phyloP scores from a whole-genome alignment of 768 basidiomycete species.

The Tubosaeta sp. region DNA sequence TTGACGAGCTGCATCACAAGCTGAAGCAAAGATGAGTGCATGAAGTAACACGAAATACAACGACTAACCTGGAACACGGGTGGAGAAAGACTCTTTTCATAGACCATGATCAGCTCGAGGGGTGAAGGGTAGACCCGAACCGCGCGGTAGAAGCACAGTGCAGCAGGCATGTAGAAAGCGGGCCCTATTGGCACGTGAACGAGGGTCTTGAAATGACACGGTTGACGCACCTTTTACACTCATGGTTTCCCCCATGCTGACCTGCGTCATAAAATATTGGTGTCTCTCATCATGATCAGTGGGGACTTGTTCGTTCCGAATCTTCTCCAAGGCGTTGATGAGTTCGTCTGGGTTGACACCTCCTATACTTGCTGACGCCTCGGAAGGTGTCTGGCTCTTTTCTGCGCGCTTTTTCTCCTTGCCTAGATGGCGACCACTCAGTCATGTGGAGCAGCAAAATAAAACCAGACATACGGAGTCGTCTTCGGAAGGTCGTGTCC shows the following conservation, averaged over 20 bases:
- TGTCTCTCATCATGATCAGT: slow-evolving; percentile 74
- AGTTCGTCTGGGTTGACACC: slow-evolving; percentile 51
- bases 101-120: slow-evolving; percentile 90
- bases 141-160: slow-evolving; percentile 88
- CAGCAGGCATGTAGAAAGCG: slow-evolving; percentile 70
- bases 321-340: slow-evolving; percentile 55
- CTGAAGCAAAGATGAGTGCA: slow-evolving; percentile 29
- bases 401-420: slow-evolving; percentile 90
- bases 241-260: slow-evolving; percentile 83
- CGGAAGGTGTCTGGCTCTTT: slow-evolving; percentile 53
- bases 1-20: slow-evolving; percentile 82
- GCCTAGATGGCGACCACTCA: slow-evolving; percentile 42
- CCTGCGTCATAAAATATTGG: slow-evolving; percentile 86
- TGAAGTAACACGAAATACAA: not conserved
- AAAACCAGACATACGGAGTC: slow-evolving; percentile 60
- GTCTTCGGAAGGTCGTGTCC: slow-evolving; percentile 82
- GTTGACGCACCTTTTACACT: slow-evolving; percentile 56
- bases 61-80: slow-evolving; percentile 68
- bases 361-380: slow-evolving; percentile 20
- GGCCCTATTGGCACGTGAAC: slow-evolving; percentile 53
- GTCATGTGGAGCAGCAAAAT: not conserved
- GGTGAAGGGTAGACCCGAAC: slow-evolving; percentile 93
- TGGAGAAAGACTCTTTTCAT: slow-evolving; percentile 84
- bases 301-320: slow-evolving; percentile 69
- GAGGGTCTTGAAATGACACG: not conserved